Conservation (phyloP, 163 green algal species). For the Prototheca cutis region DNA sequence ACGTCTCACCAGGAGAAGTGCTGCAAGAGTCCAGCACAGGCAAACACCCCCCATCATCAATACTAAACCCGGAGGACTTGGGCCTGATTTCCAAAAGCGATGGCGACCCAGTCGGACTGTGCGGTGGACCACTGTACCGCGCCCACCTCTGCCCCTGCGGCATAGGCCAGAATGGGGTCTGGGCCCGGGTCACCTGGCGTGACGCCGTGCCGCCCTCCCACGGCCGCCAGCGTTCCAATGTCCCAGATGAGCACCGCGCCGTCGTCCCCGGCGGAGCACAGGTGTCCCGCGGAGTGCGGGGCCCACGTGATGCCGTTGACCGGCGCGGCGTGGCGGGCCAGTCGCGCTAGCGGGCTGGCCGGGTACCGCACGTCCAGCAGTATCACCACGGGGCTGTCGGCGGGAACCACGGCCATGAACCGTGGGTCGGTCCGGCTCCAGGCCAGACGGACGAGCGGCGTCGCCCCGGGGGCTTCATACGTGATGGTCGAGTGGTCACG, state of each 20-base stretch:
- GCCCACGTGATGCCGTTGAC: slow-evolving; percentile 90
- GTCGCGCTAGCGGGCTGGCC: slow-evolving; percentile 78
- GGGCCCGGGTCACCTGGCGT: slow-evolving; percentile 14
- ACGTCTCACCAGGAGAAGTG: no score
- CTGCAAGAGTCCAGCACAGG: no score
- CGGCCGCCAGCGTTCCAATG: slow-evolving; percentile 36
- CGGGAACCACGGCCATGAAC: slow-evolving; percentile 86
- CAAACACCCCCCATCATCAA: no score
- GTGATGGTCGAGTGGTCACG: slow-evolving; percentile 97
- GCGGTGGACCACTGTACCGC: slow-evolving; percentile 83
- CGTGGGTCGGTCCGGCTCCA: slow-evolving; percentile 95
- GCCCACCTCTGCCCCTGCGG: slow-evolving; percentile 74
- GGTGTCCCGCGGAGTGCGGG: slow-evolving; percentile 81
- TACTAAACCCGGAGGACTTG: slow-evolving; percentile 90
- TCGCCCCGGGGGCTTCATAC: slow-evolving; percentile 76
- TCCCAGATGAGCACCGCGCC: slow-evolving; percentile 84
- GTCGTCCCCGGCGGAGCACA: slow-evolving; percentile 93
- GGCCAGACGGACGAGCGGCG: slow-evolving; percentile 78
- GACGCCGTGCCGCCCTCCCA: slow-evolving; percentile 8
- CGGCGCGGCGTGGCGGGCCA: slow-evolving; percentile 56
- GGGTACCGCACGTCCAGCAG: slow-evolving; percentile 91
- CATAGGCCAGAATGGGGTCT: slow-evolving; percentile 93
- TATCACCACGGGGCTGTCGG: slow-evolving; percentile 70
- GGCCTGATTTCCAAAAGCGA: slow-evolving; percentile 80
- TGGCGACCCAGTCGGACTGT: slow-evolving; percentile 93